Evolutionary conservation across 202 grass and related monocot genomes (phyloP).

Genomic region (Miscanthus sacchariflorus): DNA sequence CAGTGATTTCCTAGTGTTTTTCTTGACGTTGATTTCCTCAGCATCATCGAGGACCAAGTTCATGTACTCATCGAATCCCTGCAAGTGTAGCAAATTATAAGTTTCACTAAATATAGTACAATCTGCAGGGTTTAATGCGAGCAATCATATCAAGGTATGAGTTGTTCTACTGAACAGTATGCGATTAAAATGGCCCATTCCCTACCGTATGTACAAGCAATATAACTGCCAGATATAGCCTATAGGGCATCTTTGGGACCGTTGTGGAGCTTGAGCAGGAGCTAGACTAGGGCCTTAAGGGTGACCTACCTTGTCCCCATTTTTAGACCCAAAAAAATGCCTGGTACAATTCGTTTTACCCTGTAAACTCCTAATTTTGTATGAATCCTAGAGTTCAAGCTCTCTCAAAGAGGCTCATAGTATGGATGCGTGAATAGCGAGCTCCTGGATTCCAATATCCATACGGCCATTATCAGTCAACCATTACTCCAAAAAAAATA

Average conservation of each 20-base stretch:
- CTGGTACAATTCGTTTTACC: background rate
- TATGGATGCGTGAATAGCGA: background rate
- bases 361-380: background rate
- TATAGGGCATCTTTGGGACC: too few species aligned
- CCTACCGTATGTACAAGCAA: background rate
- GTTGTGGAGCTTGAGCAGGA: background rate
- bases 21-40: slow-evolving; percentile 86
- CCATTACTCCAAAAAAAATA: background rate
- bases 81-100: slow-evolving; percentile 15
- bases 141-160: background rate
- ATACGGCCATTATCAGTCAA: background rate
- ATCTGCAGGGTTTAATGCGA: background rate
- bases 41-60: slow-evolving; percentile 89
- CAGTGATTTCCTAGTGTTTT: slow-evolving; percentile 74
- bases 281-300: background rate
- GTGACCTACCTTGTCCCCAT: background rate
- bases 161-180: background rate
- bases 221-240: background rate
- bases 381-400: background rate
- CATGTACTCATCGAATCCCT: slow-evolving; percentile 96
- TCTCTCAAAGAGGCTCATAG: background rate
- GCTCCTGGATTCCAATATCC: background rate
- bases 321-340: background rate
- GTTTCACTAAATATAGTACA: background rate
- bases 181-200: background rate